phyloP scores from a whole-genome alignment of 164 flowering plant species.

The Umbilicus rupestris region DNA sequence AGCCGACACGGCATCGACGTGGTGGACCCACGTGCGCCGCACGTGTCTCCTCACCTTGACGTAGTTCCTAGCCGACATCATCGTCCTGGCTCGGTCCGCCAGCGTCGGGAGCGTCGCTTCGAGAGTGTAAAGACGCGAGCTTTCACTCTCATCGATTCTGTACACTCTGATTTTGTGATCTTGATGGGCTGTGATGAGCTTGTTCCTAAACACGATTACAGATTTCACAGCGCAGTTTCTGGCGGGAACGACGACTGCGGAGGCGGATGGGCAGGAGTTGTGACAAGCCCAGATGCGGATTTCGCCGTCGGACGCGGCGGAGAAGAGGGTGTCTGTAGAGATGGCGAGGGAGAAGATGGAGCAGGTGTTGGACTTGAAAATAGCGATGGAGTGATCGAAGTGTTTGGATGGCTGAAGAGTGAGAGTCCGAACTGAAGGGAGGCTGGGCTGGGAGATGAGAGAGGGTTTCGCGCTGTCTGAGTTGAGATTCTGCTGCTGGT shows the following conservation, averaged over 20 bases:
- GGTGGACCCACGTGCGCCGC: slow-evolving; percentile 75
- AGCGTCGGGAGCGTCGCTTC: slow-evolving; percentile 75
- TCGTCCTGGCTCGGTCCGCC: slow-evolving; percentile 39
- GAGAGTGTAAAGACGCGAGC: slow-evolving; percentile 16
- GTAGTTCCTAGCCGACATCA: slow-evolving; percentile 45
- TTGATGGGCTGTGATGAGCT: slow-evolving; percentile 69
- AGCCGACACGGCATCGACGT: slow-evolving; percentile 68
- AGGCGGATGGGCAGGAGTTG: neutral
- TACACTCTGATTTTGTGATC: slow-evolving; percentile 81
- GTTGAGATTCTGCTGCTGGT: neutral
- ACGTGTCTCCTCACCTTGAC: slow-evolving; percentile 68
- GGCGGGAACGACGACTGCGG: slow-evolving; percentile 24
- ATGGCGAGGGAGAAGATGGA: slow-evolving; percentile 34
- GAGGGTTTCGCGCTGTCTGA: neutral
- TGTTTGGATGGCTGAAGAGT: slow-evolving; percentile 6
- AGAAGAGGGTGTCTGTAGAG: slow-evolving; percentile 27
- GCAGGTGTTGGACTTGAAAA: slow-evolving; percentile 36
- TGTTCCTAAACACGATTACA: slow-evolving; percentile 30
- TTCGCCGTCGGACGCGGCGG: slow-evolving; percentile 33
- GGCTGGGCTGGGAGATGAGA: slow-evolving; percentile 16
- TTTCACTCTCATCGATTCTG: slow-evolving; percentile 25
- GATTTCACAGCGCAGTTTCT: slow-evolving; percentile 72
- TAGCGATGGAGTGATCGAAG: slow-evolving; percentile 29
- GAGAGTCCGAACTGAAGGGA: slow-evolving; percentile 18
- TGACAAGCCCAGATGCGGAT: slow-evolving; percentile 10